These are phyloP conservation scores for Sphaceloma murrayae DNA, from an alignment of 2,329 filamentous ascomycete genomes.

Conservation along the genomic window DNA sequence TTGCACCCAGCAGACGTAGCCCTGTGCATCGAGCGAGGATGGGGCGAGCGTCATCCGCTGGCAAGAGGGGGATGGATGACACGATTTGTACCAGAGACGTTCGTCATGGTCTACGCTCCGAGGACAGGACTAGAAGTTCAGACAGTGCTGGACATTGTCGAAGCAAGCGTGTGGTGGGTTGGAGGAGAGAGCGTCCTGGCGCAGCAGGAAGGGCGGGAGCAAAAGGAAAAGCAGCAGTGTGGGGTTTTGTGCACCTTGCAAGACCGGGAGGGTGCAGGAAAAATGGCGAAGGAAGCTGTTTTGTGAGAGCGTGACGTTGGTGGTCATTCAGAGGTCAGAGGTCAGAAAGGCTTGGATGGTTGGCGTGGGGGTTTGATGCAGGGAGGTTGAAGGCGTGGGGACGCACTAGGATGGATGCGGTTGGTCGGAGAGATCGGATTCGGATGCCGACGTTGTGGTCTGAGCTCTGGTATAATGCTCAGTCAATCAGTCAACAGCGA, in stretches of 20 bases:
- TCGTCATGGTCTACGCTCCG: constrained; percentile 76
- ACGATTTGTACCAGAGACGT: constrained; percentile 62
- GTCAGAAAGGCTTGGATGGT: not conserved
- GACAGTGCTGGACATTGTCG: constrained; percentile 58
- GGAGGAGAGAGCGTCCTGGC: constrained; percentile 29
- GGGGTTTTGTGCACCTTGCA: not conserved
- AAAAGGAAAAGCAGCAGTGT: constrained; percentile 2
- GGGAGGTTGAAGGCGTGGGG: not conserved
- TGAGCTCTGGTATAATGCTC: no score
- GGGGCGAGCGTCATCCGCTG: constrained; percentile 62
- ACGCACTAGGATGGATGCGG: not conserved
- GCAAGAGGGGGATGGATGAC: constrained; percentile 57
- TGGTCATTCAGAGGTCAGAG: no score
- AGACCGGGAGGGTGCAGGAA: not conserved
- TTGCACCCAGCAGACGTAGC: constrained; percentile 70
- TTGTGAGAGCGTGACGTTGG: constrained; percentile 1
- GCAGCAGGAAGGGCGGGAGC: constrained; percentile 17
- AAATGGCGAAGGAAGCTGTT: not conserved
- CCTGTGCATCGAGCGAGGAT: constrained; percentile 62
- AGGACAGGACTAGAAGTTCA: constrained; percentile 58
- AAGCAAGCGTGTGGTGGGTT: constrained; percentile 64
- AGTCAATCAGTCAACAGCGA: not conserved
- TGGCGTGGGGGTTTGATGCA: not conserved
- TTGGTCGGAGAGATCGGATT: not conserved
- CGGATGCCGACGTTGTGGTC: not conserved